Conservation (phyloP, 495 filamentous ascomycete genomes). For the Chaetomium fimeti region DNA sequence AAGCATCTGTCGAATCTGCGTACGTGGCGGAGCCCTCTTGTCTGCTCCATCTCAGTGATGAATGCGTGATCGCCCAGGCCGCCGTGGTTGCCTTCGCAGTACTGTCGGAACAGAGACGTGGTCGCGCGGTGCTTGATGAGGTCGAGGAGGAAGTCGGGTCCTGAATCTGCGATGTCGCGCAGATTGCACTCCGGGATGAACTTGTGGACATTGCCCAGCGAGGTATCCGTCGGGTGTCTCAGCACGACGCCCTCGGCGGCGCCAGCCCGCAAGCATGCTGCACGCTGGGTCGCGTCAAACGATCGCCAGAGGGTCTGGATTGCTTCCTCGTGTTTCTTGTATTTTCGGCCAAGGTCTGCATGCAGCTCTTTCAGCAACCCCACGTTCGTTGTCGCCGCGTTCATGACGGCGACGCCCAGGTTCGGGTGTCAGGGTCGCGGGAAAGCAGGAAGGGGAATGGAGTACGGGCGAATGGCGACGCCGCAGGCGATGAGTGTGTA, state of each 20-base stretch:
- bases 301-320: neutral
- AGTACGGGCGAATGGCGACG: too few species aligned
- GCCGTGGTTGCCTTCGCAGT: slow-evolving; percentile 12
- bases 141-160: slow-evolving; percentile 36
- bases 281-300: slow-evolving; percentile 26
- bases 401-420: neutral
- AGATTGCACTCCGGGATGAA: slow-evolving; percentile 42
- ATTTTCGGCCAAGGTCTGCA: slow-evolving; percentile 3
- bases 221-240: slow-evolving; percentile 23
- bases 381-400: neutral
- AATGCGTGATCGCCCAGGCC: slow-evolving; percentile 26
- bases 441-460: too few species aligned
- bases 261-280: slow-evolving; percentile 6
- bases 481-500: too few species aligned
- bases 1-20: too few species aligned
- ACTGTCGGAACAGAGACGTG: slow-evolving; percentile 33
- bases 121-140: slow-evolving; percentile 38
- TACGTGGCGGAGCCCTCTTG: too few species aligned
- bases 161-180: slow-evolving; percentile 34
- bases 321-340: neutral
- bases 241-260: slow-evolving; percentile 28
- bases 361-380: neutral
- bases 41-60: slow-evolving; percentile 14
- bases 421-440: too few species aligned
- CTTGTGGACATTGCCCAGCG: slow-evolving; percentile 26